These are phyloP conservation scores for Tolypocladium guangdongense DNA, from an alignment of 2,329 filamentous ascomycete species.

Conservation along the genomic window DNA sequence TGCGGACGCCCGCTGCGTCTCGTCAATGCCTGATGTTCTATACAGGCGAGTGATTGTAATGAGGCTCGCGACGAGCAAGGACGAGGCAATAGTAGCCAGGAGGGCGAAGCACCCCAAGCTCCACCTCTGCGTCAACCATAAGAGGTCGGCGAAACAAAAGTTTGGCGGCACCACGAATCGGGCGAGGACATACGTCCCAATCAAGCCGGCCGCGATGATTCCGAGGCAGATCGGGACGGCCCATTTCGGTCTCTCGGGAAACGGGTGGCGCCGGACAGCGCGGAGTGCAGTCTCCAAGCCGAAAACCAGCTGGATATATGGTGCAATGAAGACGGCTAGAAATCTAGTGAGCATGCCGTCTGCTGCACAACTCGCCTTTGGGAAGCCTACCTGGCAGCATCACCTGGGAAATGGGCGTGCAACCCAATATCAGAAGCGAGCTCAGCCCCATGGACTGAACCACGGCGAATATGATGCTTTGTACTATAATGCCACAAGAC, in stretches of 20 bases:
- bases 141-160: conserved; percentile 55
- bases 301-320: conserved; percentile 55
- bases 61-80: conserved; percentile 38
- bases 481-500: conserved; percentile 44
- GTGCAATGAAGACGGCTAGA: conserved; percentile 54
- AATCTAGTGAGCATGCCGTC: neutral
- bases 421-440: conserved; percentile 38
- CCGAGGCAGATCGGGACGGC: conserved; percentile 45
- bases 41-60: conserved; percentile 47
- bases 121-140: conserved; percentile 56
- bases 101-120: conserved; percentile 45
- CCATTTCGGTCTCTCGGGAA: conserved; percentile 49
- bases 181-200: conserved; percentile 49
- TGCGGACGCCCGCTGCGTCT: conserved; percentile 49
- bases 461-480: conserved; percentile 46
- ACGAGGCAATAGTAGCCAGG: conserved; percentile 36
- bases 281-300: conserved; percentile 49
- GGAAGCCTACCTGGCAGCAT: conserved; percentile 46
- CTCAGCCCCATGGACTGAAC: conserved; percentile 45
- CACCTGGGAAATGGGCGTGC: conserved; percentile 41
- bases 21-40: conserved; percentile 41
- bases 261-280: conserved; percentile 42
- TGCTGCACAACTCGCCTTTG: neutral
- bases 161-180: conserved; percentile 42
- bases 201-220: conserved; percentile 35